These are phyloP conservation scores for carrot (Daucus carota) DNA, from an alignment of 129 eudicot genomes.

Conservation along the genomic window DNA sequence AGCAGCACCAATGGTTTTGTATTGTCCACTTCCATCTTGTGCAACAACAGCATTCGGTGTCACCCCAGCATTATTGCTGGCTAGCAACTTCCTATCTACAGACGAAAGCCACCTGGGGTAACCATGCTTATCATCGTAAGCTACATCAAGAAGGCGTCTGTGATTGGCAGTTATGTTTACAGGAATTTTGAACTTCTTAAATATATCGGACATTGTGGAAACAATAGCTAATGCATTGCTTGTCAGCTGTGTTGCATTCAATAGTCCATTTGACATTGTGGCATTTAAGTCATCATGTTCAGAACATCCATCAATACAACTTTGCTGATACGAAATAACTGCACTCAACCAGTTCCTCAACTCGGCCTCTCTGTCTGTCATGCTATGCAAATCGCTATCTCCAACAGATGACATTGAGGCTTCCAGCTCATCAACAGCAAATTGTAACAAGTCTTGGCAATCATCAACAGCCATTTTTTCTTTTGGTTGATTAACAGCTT, in stretches of 20 bases:
- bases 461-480: slow-evolving; percentile 32
- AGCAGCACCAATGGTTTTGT: slow-evolving; percentile 25
- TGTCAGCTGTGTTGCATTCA: slow-evolving; percentile 26
- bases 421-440: slow-evolving; percentile 29
- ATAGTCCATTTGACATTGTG: slow-evolving; percentile 14
- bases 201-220: slow-evolving; percentile 14
- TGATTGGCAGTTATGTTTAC: background rate
- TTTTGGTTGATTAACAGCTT: slow-evolving; percentile 6
- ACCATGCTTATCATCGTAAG: slow-evolving; percentile 6
- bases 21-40: slow-evolving; percentile 34
- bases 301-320: slow-evolving; percentile 30
- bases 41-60: slow-evolving; percentile 40
- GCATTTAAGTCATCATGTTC: slow-evolving; percentile 16
- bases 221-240: slow-evolving; percentile 36
- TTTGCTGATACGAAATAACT: slow-evolving; percentile 28
- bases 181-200: slow-evolving; percentile 18
- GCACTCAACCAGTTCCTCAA: slow-evolving; percentile 41
- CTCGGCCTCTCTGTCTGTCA: slow-evolving; percentile 21
- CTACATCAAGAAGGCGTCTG: slow-evolving; percentile 14
- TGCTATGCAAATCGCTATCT: slow-evolving; percentile 11
- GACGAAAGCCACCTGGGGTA: slow-evolving; percentile 28
- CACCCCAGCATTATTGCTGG: slow-evolving; percentile 15
- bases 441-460: slow-evolving; percentile 29
- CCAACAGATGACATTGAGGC: slow-evolving; percentile 26
- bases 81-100: slow-evolving; percentile 22